A percentile compares a stretch with the other conserved stretches of the same genome.
These are phyloP conservation scores for Vicia sativa DNA, from an alignment of 306 rosid species.

Conservation along the genomic window DNA sequence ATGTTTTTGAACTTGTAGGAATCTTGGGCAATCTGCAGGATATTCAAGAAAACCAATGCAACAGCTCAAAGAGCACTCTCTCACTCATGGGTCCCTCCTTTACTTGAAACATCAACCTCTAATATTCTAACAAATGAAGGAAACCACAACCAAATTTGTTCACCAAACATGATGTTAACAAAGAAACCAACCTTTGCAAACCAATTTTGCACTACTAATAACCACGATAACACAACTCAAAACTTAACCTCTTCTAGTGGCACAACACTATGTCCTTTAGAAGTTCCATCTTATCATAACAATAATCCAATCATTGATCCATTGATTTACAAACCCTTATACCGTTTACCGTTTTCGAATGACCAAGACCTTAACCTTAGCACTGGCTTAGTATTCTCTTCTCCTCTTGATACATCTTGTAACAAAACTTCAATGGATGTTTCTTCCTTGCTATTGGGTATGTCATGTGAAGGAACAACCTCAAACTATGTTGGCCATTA, in stretches of 20 bases:
- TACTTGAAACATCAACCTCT: constrained; percentile 46
- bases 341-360: constrained; percentile 45
- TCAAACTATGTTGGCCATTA: constrained; percentile 35
- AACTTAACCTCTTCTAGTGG: constrained; percentile 32
- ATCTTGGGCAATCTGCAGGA: constrained; percentile 92
- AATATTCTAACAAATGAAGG: constrained; percentile 42
- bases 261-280: constrained; percentile 41
- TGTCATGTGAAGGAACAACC: constrained; percentile 51
- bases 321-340: constrained; percentile 44
- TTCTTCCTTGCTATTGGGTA: constrained; percentile 65
- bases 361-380: constrained; percentile 35
- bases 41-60: constrained; percentile 80
- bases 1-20: constrained; percentile 54
- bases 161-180: constrained; percentile 38
- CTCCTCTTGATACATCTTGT: constrained; percentile 10
- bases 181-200: constrained; percentile 40
- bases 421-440: constrained; percentile 47
- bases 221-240: constrained; percentile 39
- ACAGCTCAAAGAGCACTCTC: constrained; percentile 75
- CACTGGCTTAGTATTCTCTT: constrained; percentile 35
- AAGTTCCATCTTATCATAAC: constrained; percentile 40
- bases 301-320: constrained; percentile 50
- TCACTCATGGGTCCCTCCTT: constrained; percentile 69
- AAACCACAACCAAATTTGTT: constrained; percentile 46
- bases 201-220: constrained; percentile 44